Conservation (phyloP, 768 basidiomycete genomes). For the Tulasnella sp. region DNA sequence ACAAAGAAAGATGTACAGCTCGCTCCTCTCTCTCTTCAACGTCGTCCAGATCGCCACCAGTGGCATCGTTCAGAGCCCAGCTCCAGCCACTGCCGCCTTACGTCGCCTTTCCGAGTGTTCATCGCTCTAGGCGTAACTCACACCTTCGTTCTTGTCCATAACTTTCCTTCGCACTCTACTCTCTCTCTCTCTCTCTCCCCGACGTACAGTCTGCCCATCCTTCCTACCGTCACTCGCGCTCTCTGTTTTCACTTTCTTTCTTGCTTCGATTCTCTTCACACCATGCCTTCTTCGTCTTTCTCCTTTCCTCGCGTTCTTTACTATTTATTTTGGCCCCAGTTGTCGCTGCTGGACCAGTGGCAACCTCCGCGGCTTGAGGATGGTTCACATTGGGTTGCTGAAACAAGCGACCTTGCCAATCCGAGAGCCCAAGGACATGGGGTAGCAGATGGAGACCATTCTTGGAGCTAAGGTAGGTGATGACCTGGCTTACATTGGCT, state of each 20-base stretch:
- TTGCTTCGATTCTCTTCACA: background rate
- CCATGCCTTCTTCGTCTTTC: background rate
- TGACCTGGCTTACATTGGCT: too few relatives aligned
- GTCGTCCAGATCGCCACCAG: background rate
- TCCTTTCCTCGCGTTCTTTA: background rate
- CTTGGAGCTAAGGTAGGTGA: background rate
- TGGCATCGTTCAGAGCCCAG: background rate
- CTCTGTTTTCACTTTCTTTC: background rate
- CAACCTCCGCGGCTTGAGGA: background rate
- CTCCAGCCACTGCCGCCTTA: background rate
- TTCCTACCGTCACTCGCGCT: background rate
- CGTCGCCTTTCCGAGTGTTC: background rate
- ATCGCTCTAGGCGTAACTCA: background rate
- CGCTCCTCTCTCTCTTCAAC: background rate
- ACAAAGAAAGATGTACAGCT: background rate
- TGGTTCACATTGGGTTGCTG: background rate
- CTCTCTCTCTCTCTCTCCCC: background rate
- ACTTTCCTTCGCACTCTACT: background rate
- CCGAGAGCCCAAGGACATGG: background rate
- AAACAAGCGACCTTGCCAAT: background rate
- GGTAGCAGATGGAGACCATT: background rate
- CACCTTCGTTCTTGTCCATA: background rate
- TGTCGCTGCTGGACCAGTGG: background rate
- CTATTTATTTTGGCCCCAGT: background rate
- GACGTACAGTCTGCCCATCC: background rate